A percentile compares a stretch with the other conserved stretches of the same genome.
Conservation (phyloP, 371 early-diverging fungal genomes). For the Thermomucor indicae-seudaticae region DNA sequence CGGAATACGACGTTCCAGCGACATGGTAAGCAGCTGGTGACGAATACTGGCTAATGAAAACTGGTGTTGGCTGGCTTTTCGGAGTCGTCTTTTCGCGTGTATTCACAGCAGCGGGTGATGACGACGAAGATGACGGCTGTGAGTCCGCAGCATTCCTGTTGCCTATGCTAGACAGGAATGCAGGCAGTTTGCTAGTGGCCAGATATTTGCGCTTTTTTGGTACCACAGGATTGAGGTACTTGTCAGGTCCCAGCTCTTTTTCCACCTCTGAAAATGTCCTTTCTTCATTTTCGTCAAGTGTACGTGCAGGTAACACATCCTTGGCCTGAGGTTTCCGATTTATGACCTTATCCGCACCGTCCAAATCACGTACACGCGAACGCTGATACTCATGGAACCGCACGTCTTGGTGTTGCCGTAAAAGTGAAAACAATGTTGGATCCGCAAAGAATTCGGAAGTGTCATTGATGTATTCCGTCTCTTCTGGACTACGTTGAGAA, state of each 20-base stretch:
- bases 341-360: constrained; percentile 7
- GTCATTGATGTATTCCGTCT: constrained; percentile 5
- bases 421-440: constrained; percentile 19
- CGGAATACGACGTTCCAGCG: too few relatives aligned
- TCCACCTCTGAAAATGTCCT: constrained; percentile 3
- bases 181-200: constrained; percentile 4
- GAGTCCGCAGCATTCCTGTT: too few relatives aligned
- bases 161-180: neutral
- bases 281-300: constrained; percentile 19
- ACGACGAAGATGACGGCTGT: constrained; percentile 1
- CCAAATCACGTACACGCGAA: neutral
- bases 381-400: neutral
- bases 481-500: neutral
- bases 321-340: constrained; percentile 35
- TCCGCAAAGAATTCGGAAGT: constrained; percentile 19
- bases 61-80: too few relatives aligned
- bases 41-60: too few relatives aligned
- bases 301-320: constrained; percentile 23
- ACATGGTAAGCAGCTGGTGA: too few relatives aligned
- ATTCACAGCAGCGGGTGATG: neutral
- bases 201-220: constrained; percentile 24
- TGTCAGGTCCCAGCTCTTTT: neutral
- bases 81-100: too few relatives aligned
- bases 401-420: constrained; percentile 10
- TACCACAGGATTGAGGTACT: constrained; percentile 24